Percentiles rank a stretch among this genome's conserved stretches.
Conservation (phyloP, 257 asterid genomes). For the Schizonepeta tenuifolia region DNA sequence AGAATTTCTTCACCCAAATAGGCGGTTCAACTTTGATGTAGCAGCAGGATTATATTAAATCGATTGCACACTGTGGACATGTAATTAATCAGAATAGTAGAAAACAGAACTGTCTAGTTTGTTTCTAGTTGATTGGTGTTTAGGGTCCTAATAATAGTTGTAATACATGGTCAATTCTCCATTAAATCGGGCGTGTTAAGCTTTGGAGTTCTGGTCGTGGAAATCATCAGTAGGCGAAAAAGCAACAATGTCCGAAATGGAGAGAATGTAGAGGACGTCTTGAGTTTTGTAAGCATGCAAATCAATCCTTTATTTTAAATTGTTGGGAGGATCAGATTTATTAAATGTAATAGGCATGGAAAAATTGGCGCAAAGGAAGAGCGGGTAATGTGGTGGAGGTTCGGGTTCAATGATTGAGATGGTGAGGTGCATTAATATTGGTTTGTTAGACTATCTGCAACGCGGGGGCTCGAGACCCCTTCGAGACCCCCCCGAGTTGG, state of each 20-base stretch:
- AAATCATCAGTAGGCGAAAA: slow-evolving; percentile 47
- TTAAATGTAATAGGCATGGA: slow-evolving; percentile 40
- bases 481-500: too few species aligned
- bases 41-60: too few species aligned
- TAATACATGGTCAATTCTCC: slow-evolving; percentile 44
- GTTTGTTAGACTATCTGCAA: too few species aligned
- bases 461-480: too few species aligned
- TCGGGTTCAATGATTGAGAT: slow-evolving; percentile 26
- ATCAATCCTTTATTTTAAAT: not conserved
- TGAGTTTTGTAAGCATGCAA: slow-evolving; percentile 36
- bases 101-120: too few species aligned
- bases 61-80: too few species aligned
- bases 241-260: slow-evolving; percentile 24
- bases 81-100: too few species aligned
- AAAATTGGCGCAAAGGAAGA: slow-evolving; percentile 39
- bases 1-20: too few species aligned
- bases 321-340: not conserved
- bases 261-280: slow-evolving; percentile 35
- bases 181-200: slow-evolving; percentile 54
- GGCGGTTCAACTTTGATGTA: too few species aligned
- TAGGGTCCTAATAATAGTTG: too few species aligned
- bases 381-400: slow-evolving; percentile 34
- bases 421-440: too few species aligned
- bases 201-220: slow-evolving; percentile 55
- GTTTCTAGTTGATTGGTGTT: too few species aligned